A percentile compares a stretch with the other conserved stretches of the same genome.
Conservation (phyloP, 805 yeast genomes). For the Blastobotrys robertii region DNA sequence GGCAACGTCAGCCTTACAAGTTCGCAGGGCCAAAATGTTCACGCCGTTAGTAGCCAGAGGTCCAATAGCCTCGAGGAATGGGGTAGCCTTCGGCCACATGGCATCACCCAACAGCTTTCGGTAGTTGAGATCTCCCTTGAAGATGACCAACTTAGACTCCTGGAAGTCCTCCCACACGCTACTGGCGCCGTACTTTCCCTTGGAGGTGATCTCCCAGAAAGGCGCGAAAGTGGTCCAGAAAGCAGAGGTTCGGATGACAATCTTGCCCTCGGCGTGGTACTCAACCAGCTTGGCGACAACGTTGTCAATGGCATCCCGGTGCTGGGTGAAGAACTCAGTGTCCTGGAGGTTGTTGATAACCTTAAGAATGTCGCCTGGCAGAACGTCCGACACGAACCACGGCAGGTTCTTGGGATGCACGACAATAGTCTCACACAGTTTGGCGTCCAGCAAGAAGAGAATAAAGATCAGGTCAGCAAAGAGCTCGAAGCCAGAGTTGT, state of each 20-base stretch:
- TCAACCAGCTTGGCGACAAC: conserved; percentile 38
- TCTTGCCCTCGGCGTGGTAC: conserved; percentile 37
- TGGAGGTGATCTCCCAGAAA: conserved; percentile 57
- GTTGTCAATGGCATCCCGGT: conserved; percentile 31
- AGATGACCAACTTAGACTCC: conserved; percentile 55
- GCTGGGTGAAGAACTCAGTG: conserved; percentile 38
- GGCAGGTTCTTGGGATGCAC: conserved; percentile 87
- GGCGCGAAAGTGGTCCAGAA: conserved; percentile 83
- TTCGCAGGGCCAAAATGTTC: conserved; percentile 67
- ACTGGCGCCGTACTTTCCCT: conserved; percentile 47
- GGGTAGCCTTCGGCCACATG: conserved; percentile 74
- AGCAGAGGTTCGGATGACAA: conserved; percentile 47
- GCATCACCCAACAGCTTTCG: conserved; percentile 89
- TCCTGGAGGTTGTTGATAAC: conserved; percentile 50
- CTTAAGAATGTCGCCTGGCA: conserved; percentile 65
- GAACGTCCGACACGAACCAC: conserved; percentile 96
- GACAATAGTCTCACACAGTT: conserved; percentile 52
- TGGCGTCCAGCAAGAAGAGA: conserved; percentile 59
- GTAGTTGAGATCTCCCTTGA: conserved; percentile 95
- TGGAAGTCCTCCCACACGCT: conserved; percentile 51
- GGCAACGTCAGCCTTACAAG: conserved; percentile 92
- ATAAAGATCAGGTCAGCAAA: conserved; percentile 71
- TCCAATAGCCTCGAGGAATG: conserved; percentile 62
- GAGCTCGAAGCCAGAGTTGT: conserved; percentile 92
- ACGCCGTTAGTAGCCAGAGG: conserved; percentile 54